Evolutionary conservation across 345 rosid genomes (phyloP).

Genomic region (Eucalyptus sideroxylon): DNA sequence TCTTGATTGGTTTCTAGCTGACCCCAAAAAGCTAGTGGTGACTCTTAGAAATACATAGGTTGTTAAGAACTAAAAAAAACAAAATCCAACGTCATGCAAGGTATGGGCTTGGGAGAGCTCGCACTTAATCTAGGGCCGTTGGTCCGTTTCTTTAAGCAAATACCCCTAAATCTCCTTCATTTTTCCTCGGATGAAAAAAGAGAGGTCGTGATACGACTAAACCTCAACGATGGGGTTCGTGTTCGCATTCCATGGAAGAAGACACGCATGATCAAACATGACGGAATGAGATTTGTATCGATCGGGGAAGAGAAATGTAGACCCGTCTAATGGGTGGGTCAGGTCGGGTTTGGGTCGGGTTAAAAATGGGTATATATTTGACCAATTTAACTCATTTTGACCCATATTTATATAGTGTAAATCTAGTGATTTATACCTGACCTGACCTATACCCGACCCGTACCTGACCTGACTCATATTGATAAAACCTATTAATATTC

Average conservation of each 20-base stretch:
- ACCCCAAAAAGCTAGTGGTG: too few species aligned
- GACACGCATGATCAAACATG: background rate
- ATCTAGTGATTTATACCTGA: fast-evolving
- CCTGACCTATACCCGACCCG: fast-evolving
- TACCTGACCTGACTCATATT: fast-evolving
- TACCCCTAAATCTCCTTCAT: too few species aligned
- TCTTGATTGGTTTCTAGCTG: too few species aligned
- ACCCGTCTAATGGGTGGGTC: fast-evolving
- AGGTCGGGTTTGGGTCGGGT: fast-evolving
- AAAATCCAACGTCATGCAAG: fast-evolving
- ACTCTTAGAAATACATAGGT: too few species aligned
- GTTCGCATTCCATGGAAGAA: background rate
- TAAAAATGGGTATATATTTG: too few species aligned
- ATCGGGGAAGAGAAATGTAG: background rate
- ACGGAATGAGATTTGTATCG: fast-evolving
- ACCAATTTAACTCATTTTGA: too few species aligned
- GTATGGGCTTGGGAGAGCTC: too few species aligned
- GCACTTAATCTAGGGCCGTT: too few species aligned
- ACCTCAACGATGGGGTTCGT: background rate
- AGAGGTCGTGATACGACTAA: background rate
- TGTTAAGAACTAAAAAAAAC: too few species aligned
- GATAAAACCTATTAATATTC: too few species aligned
- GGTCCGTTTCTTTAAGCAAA: too few species aligned
- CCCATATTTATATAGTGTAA: too few species aligned
- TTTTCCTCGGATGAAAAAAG: fast-evolving